Base-by-base conservation (phyloP, 2,329 filamentous ascomycete genomes). In the Biscogniauxia marginata region DNA sequence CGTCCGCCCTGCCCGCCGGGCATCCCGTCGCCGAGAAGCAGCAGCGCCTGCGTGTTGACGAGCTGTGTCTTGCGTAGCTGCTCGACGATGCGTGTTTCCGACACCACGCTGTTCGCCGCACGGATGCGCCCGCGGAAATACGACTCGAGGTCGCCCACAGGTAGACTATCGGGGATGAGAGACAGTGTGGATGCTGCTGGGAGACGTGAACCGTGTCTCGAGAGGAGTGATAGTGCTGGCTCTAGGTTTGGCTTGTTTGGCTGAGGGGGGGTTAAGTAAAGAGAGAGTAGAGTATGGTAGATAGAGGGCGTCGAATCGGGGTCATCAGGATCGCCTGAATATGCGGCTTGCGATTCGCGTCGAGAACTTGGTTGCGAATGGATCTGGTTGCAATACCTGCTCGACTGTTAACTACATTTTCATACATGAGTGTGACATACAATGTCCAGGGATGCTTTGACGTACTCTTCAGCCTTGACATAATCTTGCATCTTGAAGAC, bases 51-150 rank as follows among this genome's bases (percentile, higher is more conserved):
- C 6, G 88, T 85, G 39, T 85, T 84, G n/a, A 93, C 85, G 21
- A 91, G 86, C 68, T 93, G 86, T 30, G 91, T 88, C 67, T 89
- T 90, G 46, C 91, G 82, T 63, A 99, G 75, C 1, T 86, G 86
- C 2, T 88, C 84, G 2, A 92, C 84, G 23, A 99, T 86, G 23
- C 90, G 85, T 25, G 88, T 85, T 72, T 95, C 88, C 65, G 93
- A 93, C 57, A 95, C 82, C 1, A 90, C 81, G 21, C 87, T 90
- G 66, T 92, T 97, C 52, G 91, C 91, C 9, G 88, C 86, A 19
- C 95, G 87, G 66, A 98, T 96, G 20, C 93, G 87, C 9, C 93
- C 92, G 39, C 87, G 85, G 79, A 99, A 98, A 74, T 99, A 99
- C 13, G 88, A 88, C 67, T 93, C 90, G 0, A 99, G 83, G 55